Evolutionary conservation across 805 yeast species (phyloP), one percentile per base, ranked within the genome.

Genomic region (Scheffersomyces lignosus): DNA sequence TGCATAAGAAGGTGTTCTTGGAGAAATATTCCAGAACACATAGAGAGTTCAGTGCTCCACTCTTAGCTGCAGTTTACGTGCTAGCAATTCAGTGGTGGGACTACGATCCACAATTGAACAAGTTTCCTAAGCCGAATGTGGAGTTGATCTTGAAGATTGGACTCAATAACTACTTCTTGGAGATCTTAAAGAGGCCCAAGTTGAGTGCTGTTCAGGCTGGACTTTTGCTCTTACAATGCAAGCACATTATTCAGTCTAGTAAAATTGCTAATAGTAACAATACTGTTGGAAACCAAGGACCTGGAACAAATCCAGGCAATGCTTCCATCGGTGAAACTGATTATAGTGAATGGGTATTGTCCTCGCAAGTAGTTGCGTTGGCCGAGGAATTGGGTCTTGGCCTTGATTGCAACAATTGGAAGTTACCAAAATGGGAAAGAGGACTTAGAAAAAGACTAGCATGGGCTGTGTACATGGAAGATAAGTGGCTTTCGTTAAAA

Each of bases 81-180:
- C 65, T 90, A 40, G 96, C 97, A 0, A 75, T 87, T 29, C 91
- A 87, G 56, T 88, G 96, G 95, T 90, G 97, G 97, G 91, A 87
- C 47, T 82, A 81, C 56, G 90, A 82, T 51, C 85, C 95, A 2
- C 81, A 77, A 41, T 67, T 90, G 36, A 77, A 87, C 34, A 78
- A 86, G 15, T 79, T 77, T 37, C 81, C 89, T 0, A 85, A 87
- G 47, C 97, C 97, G 0, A 84, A 87, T 56, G 81, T 78, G 4
- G 77, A 75, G 7, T 41, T 54, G 30, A 64, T 70, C 16, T 51
- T 69, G 45, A 65, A 64, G 40, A 64, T 70, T 15, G 78, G 81
- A 1, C 63, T 91, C 38, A 81, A 81, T 49, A 77, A 81, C 41
- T 75, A 87, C 42, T 87, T 95, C 1, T 58, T 80, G 29, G 90